Conservation (phyloP, 73 alveolate genomes). For the Paramecium octaurelia region DNA sequence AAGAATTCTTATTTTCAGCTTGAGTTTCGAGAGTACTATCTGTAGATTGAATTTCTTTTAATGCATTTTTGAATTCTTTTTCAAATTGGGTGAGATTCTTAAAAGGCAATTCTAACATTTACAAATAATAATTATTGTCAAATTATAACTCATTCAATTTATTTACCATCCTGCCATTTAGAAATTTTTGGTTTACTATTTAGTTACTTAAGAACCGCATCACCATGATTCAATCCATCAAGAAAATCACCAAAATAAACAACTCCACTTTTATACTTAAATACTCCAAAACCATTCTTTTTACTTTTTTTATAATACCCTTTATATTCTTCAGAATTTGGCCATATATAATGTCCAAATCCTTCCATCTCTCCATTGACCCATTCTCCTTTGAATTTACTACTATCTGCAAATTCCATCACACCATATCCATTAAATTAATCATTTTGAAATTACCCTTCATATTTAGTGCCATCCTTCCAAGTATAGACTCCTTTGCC, state of each 20-base stretch:
- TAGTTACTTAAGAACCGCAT: neutral
- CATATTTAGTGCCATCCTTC: slow-evolving; percentile 71
- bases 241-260: slow-evolving; percentile 69
- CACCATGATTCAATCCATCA: slow-evolving; percentile 77
- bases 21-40: neutral
- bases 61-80: neutral
- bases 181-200: neutral
- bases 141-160: neutral
- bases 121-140: neutral
- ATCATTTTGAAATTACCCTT: slow-evolving; percentile 69
- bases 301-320: slow-evolving; percentile 62
- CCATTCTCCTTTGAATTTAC: slow-evolving; percentile 71
- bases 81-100: neutral
- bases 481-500: slow-evolving; percentile 71
- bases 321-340: slow-evolving; percentile 15
- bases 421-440: slow-evolving; percentile 70
- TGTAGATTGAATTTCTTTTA: neutral
- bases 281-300: slow-evolving; percentile 73
- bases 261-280: slow-evolving; percentile 65
- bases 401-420: slow-evolving; percentile 73
- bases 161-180: slow-evolving; percentile 25
- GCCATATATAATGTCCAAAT: slow-evolving; percentile 53
- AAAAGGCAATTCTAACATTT: neutral
- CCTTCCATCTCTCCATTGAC: slow-evolving; percentile 75
- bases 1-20: neutral